Evolutionary conservation across 768 basidiomycete genomes (phyloP), one percentile per base, ranked within the genome.

Genomic region (Gymnopilus dilepis): DNA sequence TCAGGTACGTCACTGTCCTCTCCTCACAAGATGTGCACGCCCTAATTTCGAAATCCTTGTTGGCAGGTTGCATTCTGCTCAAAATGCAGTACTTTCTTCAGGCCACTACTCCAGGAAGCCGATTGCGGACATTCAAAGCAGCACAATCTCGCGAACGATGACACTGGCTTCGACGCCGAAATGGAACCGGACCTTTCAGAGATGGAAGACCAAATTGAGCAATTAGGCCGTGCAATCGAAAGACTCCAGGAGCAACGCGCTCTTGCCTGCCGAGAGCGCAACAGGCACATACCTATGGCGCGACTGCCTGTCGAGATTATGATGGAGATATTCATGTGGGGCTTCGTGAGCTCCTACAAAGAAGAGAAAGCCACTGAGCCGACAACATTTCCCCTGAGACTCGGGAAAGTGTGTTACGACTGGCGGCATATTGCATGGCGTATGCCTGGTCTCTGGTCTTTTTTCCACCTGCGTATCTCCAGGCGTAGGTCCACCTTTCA

Each of bases 341-440:
- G 51, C 3, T 52, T 54, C 13, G 30, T 22, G 9, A 15, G 26
- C 2, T 42, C 51, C 17, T 30, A 30, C 17, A 24, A 21, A 6
- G 41, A 34, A 11, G 51, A 45, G 4, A 19, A 13, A 21, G 22
- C 41, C n/a, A 42, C 8, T n/a, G 12, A 31, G 17, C 51, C 59
- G 8, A 60, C 59, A 3, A 55, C 45, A 7, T 33, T 60, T 55
- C 59, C 53, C 1, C 34, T 60, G 50, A 2, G 42, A 17, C 53
- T 60, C 8, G 59, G 52, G 28, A 55, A 42, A 40, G 42, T 60
- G 1, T 55, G 53, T 24, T 47, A 43, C 24, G 22, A 24, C 7
- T 60, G 59, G 59, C 59, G 59, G n/a, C 53, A 26, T 15, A 47
- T 60, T 41, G 59, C 59, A 22, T 60, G 59, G 59, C 28, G 59